Evolutionary conservation across 2,329 filamentous ascomycete species (phyloP).

Genomic region (Stagonosporopsis rhizophila): DNA sequence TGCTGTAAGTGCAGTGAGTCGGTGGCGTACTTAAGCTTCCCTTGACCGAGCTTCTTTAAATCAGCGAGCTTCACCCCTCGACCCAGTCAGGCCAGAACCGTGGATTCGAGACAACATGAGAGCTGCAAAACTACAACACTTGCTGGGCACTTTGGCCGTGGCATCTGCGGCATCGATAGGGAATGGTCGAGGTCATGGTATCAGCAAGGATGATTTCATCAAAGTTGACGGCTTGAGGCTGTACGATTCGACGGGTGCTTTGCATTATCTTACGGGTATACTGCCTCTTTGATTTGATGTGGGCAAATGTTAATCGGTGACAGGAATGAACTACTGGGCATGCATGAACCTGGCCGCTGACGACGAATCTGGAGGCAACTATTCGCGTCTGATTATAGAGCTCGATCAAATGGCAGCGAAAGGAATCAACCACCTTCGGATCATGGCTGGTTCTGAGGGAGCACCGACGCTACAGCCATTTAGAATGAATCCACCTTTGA

Average conservation of each 20-base stretch:
- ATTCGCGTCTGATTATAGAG: constrained; percentile 47
- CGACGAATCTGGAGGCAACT: constrained; percentile 45
- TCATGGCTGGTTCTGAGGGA: constrained; percentile 52
- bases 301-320: background rate
- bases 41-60: background rate
- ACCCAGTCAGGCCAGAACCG: background rate
- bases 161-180: constrained; percentile 15
- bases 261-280: constrained; percentile 47
- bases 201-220: constrained; percentile 46
- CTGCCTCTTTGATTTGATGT: too few species aligned
- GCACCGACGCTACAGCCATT: constrained; percentile 50
- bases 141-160: constrained; percentile 23
- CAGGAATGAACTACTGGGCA: constrained; percentile 52
- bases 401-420: constrained; percentile 51
- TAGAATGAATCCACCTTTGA: constrained; percentile 49
- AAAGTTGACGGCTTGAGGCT: constrained; percentile 44
- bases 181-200: constrained; percentile 18
- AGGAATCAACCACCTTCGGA: constrained; percentile 51
- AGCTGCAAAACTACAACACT: constrained; percentile 11
- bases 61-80: background rate
- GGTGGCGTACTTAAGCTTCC: background rate
- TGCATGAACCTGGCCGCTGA: constrained; percentile 51
- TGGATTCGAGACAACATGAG: constrained; percentile 23
- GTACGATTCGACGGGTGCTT: constrained; percentile 41
- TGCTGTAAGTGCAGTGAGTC: background rate